Evolutionary conservation across 164 flowering plant species (phyloP).

Genomic region (Litsea cubeba): DNA sequence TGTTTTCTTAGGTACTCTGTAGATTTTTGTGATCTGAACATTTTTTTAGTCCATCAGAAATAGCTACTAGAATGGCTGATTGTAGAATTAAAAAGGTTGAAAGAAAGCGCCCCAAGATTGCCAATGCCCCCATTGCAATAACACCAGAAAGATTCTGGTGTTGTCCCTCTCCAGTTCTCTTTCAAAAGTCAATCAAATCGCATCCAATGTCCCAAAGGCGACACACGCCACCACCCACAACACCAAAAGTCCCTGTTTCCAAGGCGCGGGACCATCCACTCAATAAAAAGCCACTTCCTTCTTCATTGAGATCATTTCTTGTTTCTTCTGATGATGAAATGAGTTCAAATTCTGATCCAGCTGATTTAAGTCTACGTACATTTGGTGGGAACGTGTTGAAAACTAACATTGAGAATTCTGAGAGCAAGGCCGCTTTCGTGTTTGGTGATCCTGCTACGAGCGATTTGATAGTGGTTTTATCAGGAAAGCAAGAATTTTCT

Average conservation of each 20-base stretch:
- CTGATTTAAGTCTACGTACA: constrained; percentile 22
- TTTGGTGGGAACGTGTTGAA: constrained; percentile 42
- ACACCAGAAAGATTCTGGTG: constrained; percentile 99
- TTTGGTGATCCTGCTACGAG: constrained; percentile 89
- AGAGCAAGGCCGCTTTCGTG: constrained; percentile 77
- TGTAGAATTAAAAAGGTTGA: constrained; percentile 56
- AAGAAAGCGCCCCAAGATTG: constrained; percentile 67
- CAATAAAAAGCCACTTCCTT: constrained; percentile 35
- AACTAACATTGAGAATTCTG: constrained; percentile 50
- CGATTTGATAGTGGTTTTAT: constrained; percentile 66
- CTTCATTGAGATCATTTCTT: constrained; percentile 35
- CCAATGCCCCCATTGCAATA: constrained; percentile 92
- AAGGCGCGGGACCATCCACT: constrained; percentile 38
- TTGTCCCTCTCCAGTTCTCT: constrained; percentile 82
- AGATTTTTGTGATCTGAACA: background rate
- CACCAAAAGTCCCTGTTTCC: constrained; percentile 32
- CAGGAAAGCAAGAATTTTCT: constrained; percentile 77
- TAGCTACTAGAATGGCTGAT: constrained; percentile 50
- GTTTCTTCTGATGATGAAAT: constrained; percentile 40
- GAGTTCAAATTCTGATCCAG: constrained; percentile 25
- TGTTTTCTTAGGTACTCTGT: background rate
- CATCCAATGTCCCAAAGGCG: constrained; percentile 47
- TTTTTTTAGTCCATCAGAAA: background rate
- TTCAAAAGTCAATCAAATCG: constrained; percentile 67
- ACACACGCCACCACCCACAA: constrained; percentile 51